Evolutionary conservation across 768 basidiomycete species (phyloP).

Genomic region (Scleroderma citrinum): DNA sequence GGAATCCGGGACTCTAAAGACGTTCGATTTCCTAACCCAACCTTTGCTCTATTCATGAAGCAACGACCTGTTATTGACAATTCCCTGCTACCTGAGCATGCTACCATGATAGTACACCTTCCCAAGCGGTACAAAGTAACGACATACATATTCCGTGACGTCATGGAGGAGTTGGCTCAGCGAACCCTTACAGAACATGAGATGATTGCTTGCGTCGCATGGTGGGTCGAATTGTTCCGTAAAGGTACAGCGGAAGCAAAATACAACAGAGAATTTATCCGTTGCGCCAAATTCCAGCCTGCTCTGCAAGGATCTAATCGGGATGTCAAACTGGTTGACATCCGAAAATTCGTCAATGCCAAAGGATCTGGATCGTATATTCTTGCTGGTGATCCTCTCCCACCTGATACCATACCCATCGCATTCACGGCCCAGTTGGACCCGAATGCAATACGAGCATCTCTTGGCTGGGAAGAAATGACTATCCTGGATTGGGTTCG

Average conservation of each 20-base stretch:
- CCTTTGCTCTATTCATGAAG: constrained; percentile 67
- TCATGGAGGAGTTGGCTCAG: constrained; percentile 61
- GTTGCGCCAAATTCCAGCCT: not conserved
- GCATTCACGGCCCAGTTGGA: constrained; percentile 53
- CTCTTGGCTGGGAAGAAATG: constrained; percentile 3
- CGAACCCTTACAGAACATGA: constrained; percentile 63
- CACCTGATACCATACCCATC: constrained; percentile 64
- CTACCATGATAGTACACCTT: constrained; percentile 56
- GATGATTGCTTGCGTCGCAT: constrained; percentile 70
- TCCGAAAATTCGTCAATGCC: constrained; percentile 64
- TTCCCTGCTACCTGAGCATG: constrained; percentile 19
- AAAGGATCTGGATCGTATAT: constrained; percentile 47
- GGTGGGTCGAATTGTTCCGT: constrained; percentile 54
- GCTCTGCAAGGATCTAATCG: not conserved
- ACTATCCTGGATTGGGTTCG: constrained; percentile 68
- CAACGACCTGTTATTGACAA: constrained; percentile 54
- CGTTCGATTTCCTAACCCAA: constrained; percentile 67
- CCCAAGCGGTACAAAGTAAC: constrained; percentile 56
- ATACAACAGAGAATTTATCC: not conserved
- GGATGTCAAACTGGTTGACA: constrained; percentile 42
- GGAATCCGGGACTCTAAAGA: constrained; percentile 62
- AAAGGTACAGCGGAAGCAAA: not conserved
- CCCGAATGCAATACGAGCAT: constrained; percentile 36
- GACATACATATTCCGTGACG: constrained; percentile 69
- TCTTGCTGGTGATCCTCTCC: constrained; percentile 69